Conservation (phyloP, 179 eudicot genomes). For the Vitellaria paradoxa region DNA sequence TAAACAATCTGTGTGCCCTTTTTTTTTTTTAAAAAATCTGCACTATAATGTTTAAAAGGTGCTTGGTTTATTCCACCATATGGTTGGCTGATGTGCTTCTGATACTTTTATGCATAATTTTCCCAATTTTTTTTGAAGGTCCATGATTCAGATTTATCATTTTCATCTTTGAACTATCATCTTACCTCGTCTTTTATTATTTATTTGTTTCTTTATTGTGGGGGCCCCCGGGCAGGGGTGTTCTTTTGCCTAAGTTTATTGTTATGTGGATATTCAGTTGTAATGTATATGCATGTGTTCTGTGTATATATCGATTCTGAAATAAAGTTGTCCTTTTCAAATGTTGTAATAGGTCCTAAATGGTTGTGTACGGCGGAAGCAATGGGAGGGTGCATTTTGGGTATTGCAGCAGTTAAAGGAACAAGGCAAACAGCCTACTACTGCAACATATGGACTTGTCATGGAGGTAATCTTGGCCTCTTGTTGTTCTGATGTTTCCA, state of each 20-base stretch:
- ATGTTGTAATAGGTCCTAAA: constrained; percentile 60
- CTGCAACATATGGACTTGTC: constrained; percentile 84
- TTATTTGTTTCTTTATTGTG: neutral
- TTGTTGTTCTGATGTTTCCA: constrained; percentile 1
- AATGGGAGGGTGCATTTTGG: constrained; percentile 97
- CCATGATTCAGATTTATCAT: neutral
- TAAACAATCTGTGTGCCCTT: neutral
- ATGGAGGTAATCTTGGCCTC: constrained; percentile 77
- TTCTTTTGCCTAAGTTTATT: constrained; percentile 4
- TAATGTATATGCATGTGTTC: neutral
- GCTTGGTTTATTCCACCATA: neutral
- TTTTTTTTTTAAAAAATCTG: neutral
- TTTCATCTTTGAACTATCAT: neutral
- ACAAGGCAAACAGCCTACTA: constrained; percentile 57
- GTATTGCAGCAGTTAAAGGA: constrained; percentile 79
- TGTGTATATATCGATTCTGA: neutral
- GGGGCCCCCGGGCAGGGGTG: neutral
- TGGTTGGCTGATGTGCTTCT: neutral
- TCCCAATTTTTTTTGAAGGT: neutral
- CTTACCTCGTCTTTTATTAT: too few relatives aligned
- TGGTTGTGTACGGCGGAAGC: constrained; percentile 78
- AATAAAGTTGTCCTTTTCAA: neutral
- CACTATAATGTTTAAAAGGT: too few relatives aligned
- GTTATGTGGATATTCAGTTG: neutral
- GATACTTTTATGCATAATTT: neutral